Conservation (phyloP, 1,284 basidiomycete genomes). For the Ceratobasidium sp. region DNA sequence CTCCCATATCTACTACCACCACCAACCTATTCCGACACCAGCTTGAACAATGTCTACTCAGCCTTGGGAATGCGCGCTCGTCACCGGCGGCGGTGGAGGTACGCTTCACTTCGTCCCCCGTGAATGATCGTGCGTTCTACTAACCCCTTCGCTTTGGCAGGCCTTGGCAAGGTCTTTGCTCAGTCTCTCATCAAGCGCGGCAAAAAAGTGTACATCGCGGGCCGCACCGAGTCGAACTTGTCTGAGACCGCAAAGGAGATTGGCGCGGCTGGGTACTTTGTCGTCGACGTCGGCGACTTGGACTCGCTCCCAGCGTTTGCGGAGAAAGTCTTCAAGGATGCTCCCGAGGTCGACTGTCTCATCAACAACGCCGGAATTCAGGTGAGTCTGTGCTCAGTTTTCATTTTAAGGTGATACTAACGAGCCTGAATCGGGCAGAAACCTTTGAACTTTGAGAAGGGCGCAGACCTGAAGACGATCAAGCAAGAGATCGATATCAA, state of each 20-base stretch:
- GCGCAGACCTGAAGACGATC: constrained; percentile 20
- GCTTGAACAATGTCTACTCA: constrained; percentile 25
- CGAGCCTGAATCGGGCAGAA: background rate
- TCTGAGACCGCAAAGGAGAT: constrained; percentile 52
- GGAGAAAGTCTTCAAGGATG: constrained; percentile 53
- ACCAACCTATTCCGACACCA: background rate
- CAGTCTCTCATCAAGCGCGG: constrained; percentile 53
- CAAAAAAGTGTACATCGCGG: constrained; percentile 57
- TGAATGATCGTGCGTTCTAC: background rate
- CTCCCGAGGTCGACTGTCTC: constrained; percentile 57
- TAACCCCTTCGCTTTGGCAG: background rate
- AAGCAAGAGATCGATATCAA: constrained; percentile 33
- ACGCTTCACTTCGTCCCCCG: background rate
- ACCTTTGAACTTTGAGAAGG: constrained; percentile 29
- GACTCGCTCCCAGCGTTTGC: constrained; percentile 52
- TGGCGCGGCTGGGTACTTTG: constrained; percentile 54
- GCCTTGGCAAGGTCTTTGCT: constrained; percentile 53
- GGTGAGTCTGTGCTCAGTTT: background rate
- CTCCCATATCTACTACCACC: constrained; percentile 35
- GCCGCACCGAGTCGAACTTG: constrained; percentile 55
- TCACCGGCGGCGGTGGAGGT: constrained; percentile 37
- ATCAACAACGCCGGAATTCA: constrained; percentile 59
- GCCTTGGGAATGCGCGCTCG: constrained; percentile 27
- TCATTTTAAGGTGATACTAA: background rate
- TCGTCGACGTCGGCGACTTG: constrained; percentile 48